Evolutionary conservation across 345 rosid species (phyloP).

Genomic region (Pistacia vera): DNA sequence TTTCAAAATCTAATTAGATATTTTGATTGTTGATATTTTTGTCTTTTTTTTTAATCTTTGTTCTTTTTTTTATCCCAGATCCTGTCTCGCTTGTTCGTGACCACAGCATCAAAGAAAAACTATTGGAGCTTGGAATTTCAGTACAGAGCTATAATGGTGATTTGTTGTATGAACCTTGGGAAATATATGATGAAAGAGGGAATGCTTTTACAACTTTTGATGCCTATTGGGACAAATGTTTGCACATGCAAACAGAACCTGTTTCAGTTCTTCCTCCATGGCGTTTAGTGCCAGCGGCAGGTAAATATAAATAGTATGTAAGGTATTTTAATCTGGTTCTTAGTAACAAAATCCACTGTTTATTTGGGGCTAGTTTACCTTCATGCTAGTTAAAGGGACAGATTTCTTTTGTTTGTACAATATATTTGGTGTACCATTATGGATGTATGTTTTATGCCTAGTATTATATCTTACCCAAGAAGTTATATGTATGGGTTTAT

Average conservation of each 20-base stretch:
- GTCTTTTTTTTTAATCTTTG: not conserved
- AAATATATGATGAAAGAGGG: constrained; percentile 68
- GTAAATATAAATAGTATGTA: constrained; percentile 35
- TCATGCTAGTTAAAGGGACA: not conserved
- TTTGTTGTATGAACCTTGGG: constrained; percentile 94
- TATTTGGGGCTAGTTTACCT: constrained; percentile 1
- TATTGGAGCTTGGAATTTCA: constrained; percentile 70
- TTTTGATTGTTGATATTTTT: not conserved
- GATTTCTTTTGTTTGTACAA: not conserved
- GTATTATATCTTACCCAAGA: not conserved
- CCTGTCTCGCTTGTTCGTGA: constrained; percentile 88
- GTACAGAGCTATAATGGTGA: constrained; percentile 91
- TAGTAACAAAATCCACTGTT: not conserved
- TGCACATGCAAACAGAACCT: constrained; percentile 64
- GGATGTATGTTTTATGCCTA: not conserved
- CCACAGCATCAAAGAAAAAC: constrained; percentile 73
- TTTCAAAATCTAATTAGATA: constrained; percentile 7
- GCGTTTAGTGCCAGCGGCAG: constrained; percentile 62
- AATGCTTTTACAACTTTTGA: constrained; percentile 68
- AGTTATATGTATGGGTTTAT: not conserved
- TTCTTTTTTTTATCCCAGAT: constrained; percentile 39
- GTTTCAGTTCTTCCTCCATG: constrained; percentile 73
- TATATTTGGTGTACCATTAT: not conserved
- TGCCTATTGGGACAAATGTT: constrained; percentile 75
- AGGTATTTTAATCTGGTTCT: not conserved